These are phyloP conservation scores for Prunus padus DNA, from an alignment of 306 rosid genomes.

Conservation along the genomic window DNA sequence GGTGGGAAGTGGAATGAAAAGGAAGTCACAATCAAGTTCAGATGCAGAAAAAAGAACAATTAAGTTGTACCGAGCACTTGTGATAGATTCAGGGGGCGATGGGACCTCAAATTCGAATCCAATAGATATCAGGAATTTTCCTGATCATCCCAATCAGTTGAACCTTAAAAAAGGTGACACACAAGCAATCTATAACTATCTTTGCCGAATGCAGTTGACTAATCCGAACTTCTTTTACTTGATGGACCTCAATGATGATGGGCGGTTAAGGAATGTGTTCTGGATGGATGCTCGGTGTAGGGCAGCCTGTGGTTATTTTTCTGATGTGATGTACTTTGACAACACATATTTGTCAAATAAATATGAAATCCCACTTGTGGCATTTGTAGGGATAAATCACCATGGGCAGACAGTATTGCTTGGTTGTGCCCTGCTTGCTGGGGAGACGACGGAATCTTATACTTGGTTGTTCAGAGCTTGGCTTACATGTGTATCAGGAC, in stretches of 20 bases:
- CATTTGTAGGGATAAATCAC: slow-evolving; percentile 82
- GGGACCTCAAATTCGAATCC: slow-evolving; percentile 37
- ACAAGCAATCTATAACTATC: slow-evolving; percentile 82
- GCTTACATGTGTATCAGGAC: slow-evolving; percentile 65
- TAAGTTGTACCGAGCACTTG: slow-evolving; percentile 84
- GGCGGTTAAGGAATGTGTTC: slow-evolving; percentile 71
- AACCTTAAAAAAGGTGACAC: slow-evolving; percentile 82
- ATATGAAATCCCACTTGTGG: slow-evolving; percentile 88
- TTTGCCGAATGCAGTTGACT: slow-evolving; percentile 89
- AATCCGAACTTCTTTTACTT: slow-evolving; percentile 89
- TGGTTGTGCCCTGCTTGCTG: slow-evolving; percentile 87
- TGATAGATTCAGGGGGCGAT: slow-evolving; percentile 72
- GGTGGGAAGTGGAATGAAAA: slow-evolving; percentile 58
- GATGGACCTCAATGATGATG: slow-evolving; percentile 88
- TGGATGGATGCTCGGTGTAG: slow-evolving; percentile 85
- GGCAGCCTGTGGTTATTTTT: slow-evolving; percentile 81
- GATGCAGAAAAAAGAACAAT: slow-evolving; percentile 65
- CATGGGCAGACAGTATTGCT: slow-evolving; percentile 79
- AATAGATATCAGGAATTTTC: slow-evolving; percentile 38
- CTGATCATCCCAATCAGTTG: slow-evolving; percentile 48
- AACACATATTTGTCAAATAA: slow-evolving; percentile 69
- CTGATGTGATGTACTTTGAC: slow-evolving; percentile 76
- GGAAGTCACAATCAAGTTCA: slow-evolving; percentile 49
- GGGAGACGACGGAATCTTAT: slow-evolving; percentile 75
- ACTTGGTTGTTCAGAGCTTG: slow-evolving; percentile 82